Percentiles rank a stretch among this genome's conserved stretches.
Conservation (phyloP, 257 asterid genomes). For the Solanum appendiculatum region DNA sequence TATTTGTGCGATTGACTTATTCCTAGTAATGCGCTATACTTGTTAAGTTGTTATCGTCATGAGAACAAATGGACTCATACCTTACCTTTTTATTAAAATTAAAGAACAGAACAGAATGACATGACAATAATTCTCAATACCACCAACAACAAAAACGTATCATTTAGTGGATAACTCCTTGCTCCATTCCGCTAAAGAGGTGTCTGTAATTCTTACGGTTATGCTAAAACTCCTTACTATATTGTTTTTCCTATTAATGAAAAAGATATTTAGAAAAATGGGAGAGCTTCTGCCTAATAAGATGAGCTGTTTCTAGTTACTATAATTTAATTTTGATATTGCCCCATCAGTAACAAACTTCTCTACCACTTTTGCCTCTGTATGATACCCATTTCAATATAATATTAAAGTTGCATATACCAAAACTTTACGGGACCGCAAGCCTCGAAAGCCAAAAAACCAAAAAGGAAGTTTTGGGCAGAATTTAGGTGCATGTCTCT, state of each 20-base stretch:
- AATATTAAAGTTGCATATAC: neutral
- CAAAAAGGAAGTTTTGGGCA: neutral
- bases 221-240: neutral
- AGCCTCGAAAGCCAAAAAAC: neutral
- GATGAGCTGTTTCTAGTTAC: neutral
- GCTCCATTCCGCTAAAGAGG: no score
- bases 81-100: neutral
- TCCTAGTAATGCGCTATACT: neutral
- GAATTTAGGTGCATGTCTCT: neutral
- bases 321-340: neutral
- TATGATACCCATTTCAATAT: neutral
- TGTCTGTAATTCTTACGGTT: neutral
- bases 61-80: neutral
- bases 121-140: neutral
- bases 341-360: neutral
- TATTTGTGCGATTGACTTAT: neutral
- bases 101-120: neutral
- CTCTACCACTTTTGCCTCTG: neutral
- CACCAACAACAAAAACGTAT: neutral
- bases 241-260: neutral
- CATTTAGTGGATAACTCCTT: no score
- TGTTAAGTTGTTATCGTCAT: neutral
- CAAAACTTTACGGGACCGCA: neutral
- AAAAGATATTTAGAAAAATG: accelerated
- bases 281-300: neutral